A percentile compares a stretch with the other conserved stretches of the same genome.
Conservation (phyloP, 1,284 basidiomycete genomes). For the Pisolithus thermaeus region DNA sequence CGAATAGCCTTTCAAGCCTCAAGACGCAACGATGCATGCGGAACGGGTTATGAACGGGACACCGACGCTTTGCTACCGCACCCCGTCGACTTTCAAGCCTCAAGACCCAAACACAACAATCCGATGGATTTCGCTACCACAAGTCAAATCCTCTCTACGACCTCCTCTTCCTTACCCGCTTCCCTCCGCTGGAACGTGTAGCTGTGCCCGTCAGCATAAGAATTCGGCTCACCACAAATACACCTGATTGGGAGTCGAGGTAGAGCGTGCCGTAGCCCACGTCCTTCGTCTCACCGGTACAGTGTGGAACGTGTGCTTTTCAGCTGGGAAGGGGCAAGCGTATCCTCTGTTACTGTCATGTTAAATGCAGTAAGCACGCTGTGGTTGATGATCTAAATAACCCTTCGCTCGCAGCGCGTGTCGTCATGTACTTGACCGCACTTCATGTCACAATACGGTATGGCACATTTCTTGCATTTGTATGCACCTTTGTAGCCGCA, state of each 20-base stretch:
- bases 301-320: not conserved
- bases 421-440: conserved; percentile 55
- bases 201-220: conserved; percentile 14
- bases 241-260: conserved; percentile 21
- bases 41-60: conserved; percentile 3
- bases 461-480: conserved; percentile 52
- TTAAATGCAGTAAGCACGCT: not conserved
- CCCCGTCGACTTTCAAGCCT: not conserved
- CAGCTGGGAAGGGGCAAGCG: not conserved
- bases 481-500: conserved; percentile 68
- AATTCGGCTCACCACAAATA: conserved; percentile 24
- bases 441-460: conserved; percentile 53
- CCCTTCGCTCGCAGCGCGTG: conserved; percentile 55
- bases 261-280: conserved; percentile 28
- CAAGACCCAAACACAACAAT: conserved; percentile 22
- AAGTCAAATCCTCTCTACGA: conserved; percentile 24
- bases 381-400: conserved; percentile 21
- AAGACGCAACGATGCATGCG: too few relatives aligned
- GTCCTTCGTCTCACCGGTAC: conserved; percentile 2
- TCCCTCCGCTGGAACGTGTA: conserved; percentile 25
- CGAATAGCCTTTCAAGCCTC: too few relatives aligned
- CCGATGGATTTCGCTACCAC: conserved; percentile 24
- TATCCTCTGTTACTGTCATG: too few relatives aligned
- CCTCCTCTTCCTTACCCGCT: conserved; percentile 23
- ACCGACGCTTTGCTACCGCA: too few relatives aligned